phyloP scores from a whole-genome alignment of 1,139 yeast genomes.

The Sugiyamaella castrensis region DNA sequence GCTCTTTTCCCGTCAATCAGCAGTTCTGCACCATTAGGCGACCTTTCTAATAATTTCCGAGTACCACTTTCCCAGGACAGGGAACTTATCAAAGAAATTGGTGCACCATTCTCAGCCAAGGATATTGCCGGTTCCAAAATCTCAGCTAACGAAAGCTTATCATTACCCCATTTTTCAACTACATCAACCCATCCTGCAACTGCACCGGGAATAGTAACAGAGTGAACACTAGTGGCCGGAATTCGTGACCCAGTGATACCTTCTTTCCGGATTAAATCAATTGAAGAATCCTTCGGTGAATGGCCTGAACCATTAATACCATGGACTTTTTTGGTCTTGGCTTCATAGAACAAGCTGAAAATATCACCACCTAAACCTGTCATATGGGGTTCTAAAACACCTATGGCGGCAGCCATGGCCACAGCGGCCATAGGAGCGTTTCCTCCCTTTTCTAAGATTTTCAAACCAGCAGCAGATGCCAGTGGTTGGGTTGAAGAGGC shows the following conservation, averaged over 20 bases:
- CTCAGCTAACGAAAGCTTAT: constrained; percentile 57
- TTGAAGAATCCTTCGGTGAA: constrained; percentile 51
- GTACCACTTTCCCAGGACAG: constrained; percentile 48
- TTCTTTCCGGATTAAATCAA: constrained; percentile 49
- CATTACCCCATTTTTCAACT: constrained; percentile 67
- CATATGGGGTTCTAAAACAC: constrained; percentile 70
- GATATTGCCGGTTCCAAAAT: constrained; percentile 68
- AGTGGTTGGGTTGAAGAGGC: constrained; percentile 75
- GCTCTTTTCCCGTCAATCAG: constrained; percentile 41
- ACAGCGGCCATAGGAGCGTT: constrained; percentile 78
- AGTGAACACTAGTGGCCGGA: constrained; percentile 51
- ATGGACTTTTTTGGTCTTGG: constrained; percentile 48
- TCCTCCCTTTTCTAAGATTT: constrained; percentile 66
- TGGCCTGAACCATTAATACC: constrained; percentile 81
- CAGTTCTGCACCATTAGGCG: constrained; percentile 41
- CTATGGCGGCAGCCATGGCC: constrained; percentile 72
- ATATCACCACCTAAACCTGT: constrained; percentile 87
- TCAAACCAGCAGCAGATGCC: constrained; percentile 72
- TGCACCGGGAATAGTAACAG: constrained; percentile 75
- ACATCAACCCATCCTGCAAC: constrained; percentile 77
- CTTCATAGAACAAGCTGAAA: constrained; percentile 61
- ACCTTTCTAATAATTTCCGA: constrained; percentile 40
- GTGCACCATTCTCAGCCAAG: constrained; percentile 65
- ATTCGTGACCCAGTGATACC: constrained; percentile 43
- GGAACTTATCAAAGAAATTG: constrained; percentile 59